These are phyloP conservation scores for Rhizoctonia solani DNA, from an alignment of 1,284 basidiomycete species.

Conservation along the genomic window DNA sequence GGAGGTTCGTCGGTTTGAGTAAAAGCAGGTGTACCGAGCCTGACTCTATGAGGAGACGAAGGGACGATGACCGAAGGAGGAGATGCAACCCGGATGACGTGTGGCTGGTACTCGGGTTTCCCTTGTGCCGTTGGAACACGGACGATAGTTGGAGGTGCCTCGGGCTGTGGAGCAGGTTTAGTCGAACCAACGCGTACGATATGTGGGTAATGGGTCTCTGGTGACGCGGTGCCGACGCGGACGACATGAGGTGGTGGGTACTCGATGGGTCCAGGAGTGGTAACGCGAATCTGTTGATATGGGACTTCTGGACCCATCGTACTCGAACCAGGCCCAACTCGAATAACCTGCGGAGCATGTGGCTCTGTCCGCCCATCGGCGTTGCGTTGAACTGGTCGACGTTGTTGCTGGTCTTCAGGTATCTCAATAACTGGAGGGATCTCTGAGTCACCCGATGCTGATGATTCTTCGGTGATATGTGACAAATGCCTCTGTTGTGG, in stretches of 20 bases:
- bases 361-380: slow-evolving; percentile 1
- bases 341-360: slow-evolving; percentile 19
- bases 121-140: slow-evolving; percentile 29
- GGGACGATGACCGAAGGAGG: slow-evolving; percentile 16
- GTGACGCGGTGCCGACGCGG: neutral
- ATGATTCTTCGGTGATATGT: slow-evolving; percentile 18
- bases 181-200: slow-evolving; percentile 26
- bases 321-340: neutral
- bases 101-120: slow-evolving; percentile 16
- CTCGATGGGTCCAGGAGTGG: neutral
- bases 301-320: slow-evolving; percentile 12
- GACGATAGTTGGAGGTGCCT: slow-evolving; percentile 30
- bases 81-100: slow-evolving; percentile 30
- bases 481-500: neutral
- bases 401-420: no score
- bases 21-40: slow-evolving; percentile 13
- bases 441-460: slow-evolving; percentile 13
- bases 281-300: slow-evolving; percentile 6
- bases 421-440: slow-evolving; percentile 30
- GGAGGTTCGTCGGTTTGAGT: neutral
- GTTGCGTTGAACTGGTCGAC: neutral
- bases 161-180: neutral
- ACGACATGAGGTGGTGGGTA: slow-evolving; percentile 33
- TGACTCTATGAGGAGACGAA: slow-evolving; percentile 17
- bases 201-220: neutral